Evolutionary conservation across 1,284 basidiomycete species (phyloP).

Genomic region (Paramarasmius palmivorus): DNA sequence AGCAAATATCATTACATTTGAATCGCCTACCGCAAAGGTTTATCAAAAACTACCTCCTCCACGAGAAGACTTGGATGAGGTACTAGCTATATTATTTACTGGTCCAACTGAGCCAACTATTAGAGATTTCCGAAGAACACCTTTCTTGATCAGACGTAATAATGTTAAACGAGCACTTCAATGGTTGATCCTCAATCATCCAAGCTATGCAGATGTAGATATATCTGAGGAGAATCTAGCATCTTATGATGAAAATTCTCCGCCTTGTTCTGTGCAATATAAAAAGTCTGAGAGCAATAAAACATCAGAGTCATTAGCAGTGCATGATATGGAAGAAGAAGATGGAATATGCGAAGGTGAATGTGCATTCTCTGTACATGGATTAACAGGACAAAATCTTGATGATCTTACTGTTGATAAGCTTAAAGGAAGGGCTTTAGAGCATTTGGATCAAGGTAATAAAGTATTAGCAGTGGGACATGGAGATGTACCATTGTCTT

Average conservation of each 20-base stretch:
- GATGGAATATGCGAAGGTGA: conserved; percentile 17
- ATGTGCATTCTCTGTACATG: conserved; percentile 19
- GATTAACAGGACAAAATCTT: too few relatives aligned
- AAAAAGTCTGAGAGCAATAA: conserved; percentile 17
- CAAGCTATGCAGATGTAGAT: conserved; percentile 33
- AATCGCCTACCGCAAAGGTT: conserved; percentile 31
- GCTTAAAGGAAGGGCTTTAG: conserved; percentile 17
- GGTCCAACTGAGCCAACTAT: conserved; percentile 30
- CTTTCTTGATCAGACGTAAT: conserved; percentile 32
- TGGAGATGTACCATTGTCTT: conserved; percentile 18
- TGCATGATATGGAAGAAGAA: conserved; percentile 13
- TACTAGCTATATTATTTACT: conserved; percentile 35
- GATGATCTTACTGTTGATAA: neutral
- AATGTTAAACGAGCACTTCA: conserved; percentile 30
- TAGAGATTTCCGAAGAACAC: conserved; percentile 32
- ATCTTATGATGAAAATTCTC: conserved; percentile 28
- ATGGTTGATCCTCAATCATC: conserved; percentile 39
- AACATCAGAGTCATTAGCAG: conserved; percentile 16
- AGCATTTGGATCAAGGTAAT: conserved; percentile 21
- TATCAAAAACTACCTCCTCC: conserved; percentile 33
- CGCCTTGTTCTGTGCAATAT: conserved; percentile 33
- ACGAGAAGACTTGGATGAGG: conserved; percentile 33
- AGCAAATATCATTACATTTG: conserved; percentile 32
- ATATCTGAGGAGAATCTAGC: conserved; percentile 34
- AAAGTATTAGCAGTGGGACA: conserved; percentile 24